These are phyloP conservation scores for Tolypocladium endophyticum DNA, from an alignment of 2,329 filamentous ascomycete genomes.

Conservation along the genomic window DNA sequence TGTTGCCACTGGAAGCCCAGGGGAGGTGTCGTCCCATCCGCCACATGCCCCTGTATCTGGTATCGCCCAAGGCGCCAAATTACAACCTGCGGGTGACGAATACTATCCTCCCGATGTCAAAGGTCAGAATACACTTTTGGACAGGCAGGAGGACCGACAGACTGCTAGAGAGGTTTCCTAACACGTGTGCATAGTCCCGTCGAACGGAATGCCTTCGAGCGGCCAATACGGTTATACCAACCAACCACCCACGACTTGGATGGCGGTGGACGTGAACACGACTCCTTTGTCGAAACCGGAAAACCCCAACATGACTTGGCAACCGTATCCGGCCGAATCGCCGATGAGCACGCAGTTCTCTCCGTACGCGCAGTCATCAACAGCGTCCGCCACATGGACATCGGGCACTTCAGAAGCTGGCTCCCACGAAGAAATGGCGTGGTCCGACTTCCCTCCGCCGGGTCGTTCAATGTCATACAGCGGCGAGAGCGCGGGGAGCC, in stretches of 20 bases:
- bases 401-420: slow-evolving; percentile 23
- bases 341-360: slow-evolving; percentile 40
- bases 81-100: slow-evolving; percentile 27
- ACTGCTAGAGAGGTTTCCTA: background rate
- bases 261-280: slow-evolving; percentile 29
- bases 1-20: slow-evolving; percentile 28
- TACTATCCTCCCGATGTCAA: slow-evolving; percentile 28
- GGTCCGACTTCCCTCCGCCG: slow-evolving; percentile 31
- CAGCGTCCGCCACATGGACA: slow-evolving; percentile 31
- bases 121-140: slow-evolving; percentile 24
- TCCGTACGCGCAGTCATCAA: slow-evolving; percentile 32
- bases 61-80: background rate
- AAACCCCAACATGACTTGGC: slow-evolving; percentile 36
- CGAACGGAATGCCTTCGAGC: slow-evolving; percentile 20
- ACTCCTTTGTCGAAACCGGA: slow-evolving; percentile 28
- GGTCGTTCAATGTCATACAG: slow-evolving; percentile 38
- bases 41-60: slow-evolving; percentile 3
- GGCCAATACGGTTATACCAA: slow-evolving; percentile 27
- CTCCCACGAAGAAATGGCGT: slow-evolving; percentile 33
- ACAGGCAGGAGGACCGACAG: background rate
- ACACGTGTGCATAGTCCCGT: slow-evolving; percentile 16
- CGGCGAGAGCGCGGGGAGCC: slow-evolving; percentile 26
- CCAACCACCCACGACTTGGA: slow-evolving; percentile 31
- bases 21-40: slow-evolving; percentile 28
- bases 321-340: slow-evolving; percentile 37